These are phyloP conservation scores for Viridothelium virens DNA, from an alignment of 495 filamentous ascomycete species.

Conservation along the genomic window DNA sequence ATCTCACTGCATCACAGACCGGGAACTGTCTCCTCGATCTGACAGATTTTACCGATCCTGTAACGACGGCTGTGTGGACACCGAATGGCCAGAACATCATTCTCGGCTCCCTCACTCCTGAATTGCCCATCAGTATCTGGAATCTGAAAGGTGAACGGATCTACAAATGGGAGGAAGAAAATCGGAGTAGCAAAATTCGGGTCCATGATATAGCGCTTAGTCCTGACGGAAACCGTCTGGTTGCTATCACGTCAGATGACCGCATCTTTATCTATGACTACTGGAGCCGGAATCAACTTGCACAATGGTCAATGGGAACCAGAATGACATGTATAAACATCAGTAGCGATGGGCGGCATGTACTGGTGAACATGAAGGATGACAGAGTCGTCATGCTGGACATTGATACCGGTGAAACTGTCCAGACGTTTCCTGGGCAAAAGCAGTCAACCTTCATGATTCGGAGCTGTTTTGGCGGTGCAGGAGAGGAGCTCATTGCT, in stretches of 20 bases:
- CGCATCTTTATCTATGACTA: constrained; percentile 80
- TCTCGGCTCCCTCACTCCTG: constrained; percentile 67
- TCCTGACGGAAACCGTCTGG: constrained; percentile 65
- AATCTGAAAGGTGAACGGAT: constrained; percentile 48
- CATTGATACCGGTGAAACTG: constrained; percentile 61
- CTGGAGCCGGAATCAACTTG: constrained; percentile 60
- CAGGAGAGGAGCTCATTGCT: constrained; percentile 80
- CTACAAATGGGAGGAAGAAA: constrained; percentile 45
- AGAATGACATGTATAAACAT: constrained; percentile 71
- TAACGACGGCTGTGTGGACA: constrained; percentile 80
- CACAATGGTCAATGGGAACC: constrained; percentile 57
- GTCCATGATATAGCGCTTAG: constrained; percentile 80
- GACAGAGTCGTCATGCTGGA: constrained; percentile 70
- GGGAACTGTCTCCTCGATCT: constrained; percentile 58
- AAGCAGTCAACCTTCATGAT: constrained; percentile 67
- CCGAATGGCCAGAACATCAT: constrained; percentile 71
- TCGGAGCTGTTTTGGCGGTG: constrained; percentile 75
- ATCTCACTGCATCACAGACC: constrained; percentile 46
- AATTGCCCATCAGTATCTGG: constrained; percentile 61
- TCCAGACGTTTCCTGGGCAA: constrained; percentile 66
- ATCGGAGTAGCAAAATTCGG: constrained; percentile 52
- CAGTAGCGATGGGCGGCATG: constrained; percentile 64
- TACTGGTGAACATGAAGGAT: constrained; percentile 75
- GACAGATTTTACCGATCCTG: constrained; percentile 65
- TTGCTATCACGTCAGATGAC: constrained; percentile 63